Evolutionary conservation across 768 basidiomycete genomes (phyloP), one percentile per base, ranked within the genome.

Genomic region (Trametes cinnabarina): DNA sequence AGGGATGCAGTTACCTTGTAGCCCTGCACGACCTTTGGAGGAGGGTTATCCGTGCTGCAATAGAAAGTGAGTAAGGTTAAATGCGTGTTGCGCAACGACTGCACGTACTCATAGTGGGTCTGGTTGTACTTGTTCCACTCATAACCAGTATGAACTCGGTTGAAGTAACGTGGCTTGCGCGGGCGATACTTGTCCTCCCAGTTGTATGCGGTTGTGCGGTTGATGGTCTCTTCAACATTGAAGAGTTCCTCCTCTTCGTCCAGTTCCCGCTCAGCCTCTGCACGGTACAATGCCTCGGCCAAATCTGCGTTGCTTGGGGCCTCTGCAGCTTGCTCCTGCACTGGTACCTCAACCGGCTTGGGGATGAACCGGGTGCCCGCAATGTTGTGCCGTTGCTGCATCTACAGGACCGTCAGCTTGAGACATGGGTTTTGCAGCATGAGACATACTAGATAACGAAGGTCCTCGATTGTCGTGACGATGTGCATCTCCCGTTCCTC

Each of bases 51-150:
- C 65, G 92, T 91, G 70, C 94, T 96, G 65, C 10, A 44, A 48
- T 10, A 57, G 47, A 39, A 57, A 34, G 49, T 49, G 6, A 58
- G 40, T 42, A 26, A 44, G 15, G 46, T 39, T 5, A 39, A 47
- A 43, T 12, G 57, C 43, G 2, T 12, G 20, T 20, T 14, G 61
- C 15, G 46, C 47, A 47, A 56, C 35, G 55, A 39, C 40, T 17
- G 55, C 20, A 81, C 91, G 63, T 77, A 96, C 93, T 98, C 97
- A 73, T 98, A 99, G 75, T 98, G 97, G 3, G 97, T 98, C 72
- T 98, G 96, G 72, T 98, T 98, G 73, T 98, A 99, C 78, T 98
- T 98, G 79, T 96, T 98, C 97, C 97, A 99, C 71, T 99, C 97
- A 70, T 96, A 99, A 25, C 97, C 97, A 28, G 97, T 99, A 68